Base-by-base conservation (phyloP, 1,139 yeast species). In the Geotrichum histeridarum region DNA sequence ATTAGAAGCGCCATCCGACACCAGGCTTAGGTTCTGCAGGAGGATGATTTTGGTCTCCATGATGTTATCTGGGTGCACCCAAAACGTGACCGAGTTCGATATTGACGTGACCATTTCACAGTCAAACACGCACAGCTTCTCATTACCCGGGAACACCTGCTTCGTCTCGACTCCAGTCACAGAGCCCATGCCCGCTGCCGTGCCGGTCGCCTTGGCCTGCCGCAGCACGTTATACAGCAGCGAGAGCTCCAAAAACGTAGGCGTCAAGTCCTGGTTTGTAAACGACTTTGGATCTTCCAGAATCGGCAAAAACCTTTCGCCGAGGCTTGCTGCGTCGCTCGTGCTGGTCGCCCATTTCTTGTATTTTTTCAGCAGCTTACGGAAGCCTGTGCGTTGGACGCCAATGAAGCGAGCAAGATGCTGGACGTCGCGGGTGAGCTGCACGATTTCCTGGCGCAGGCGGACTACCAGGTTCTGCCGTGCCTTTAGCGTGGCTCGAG, bases 291-390 rank as follows among this genome's bases (percentile, higher is more conserved):
- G 67, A 42, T 67, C 59, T 63, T 69, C 69, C 33, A 77, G 61
- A 5, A 61, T 57, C 1, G 67, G 66, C 31, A 71, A 62, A 56
- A 72, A 71, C 33, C 62, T 59, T 18, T 62, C 59, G 1, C 70
- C 64, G 39, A 69, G 64, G 55, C 22, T 37, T 2, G 27, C 18
- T 11, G 43, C 14, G 22, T 27, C 30, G 17, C 18, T n/a, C 17
- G 47, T 57, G 44, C 61, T 59, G 22, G 70, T 67, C 32, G 75
- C 80, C 72, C 89, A 82, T 66, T 87, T 87, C 47, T 79, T 65
- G 65, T 86, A 84, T 69, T 90, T 89, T 71, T 90, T 89, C 63
- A 89, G 76, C 55, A 90, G 78, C 70, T 91, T 91, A 60, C 86
- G 77, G 50, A 87, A 74, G 4, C 95, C 96, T 2, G 89, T 83